phyloP scores from a whole-genome alignment of 2,329 filamentous ascomycete genomes.

The Xylaria sp. region DNA sequence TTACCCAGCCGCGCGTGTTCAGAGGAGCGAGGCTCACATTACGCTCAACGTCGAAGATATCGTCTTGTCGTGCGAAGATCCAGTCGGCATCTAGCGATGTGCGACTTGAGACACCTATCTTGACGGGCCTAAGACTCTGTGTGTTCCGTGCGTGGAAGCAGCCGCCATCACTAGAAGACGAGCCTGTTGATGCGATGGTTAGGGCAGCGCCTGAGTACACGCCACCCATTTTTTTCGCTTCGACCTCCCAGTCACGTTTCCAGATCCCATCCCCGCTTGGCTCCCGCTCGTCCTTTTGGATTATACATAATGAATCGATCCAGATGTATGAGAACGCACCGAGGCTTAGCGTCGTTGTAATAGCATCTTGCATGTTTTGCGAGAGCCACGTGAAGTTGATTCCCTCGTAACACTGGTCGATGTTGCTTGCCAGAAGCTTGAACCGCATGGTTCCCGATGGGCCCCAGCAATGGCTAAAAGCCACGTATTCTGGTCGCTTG shows the following conservation, averaged over 20 bases:
- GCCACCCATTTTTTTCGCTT: neutral
- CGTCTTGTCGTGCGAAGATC: constrained; percentile 17
- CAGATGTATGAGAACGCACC: neutral
- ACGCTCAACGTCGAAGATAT: constrained; percentile 17
- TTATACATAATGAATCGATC: neutral
- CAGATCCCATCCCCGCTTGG: neutral
- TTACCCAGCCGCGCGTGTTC: constrained; percentile 16
- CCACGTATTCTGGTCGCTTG: constrained; percentile 4
- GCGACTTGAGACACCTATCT: constrained; percentile 4
- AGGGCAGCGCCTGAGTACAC: constrained; percentile 12
- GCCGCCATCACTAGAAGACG: constrained; percentile 6
- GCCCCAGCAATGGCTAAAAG: constrained; percentile 24
- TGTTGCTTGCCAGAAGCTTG: constrained; percentile 13
- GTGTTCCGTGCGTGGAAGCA: constrained; percentile 8
- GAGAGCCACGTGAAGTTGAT: neutral
- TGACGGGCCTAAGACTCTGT: constrained; percentile 3
- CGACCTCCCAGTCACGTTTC: neutral
- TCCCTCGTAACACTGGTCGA: neutral
- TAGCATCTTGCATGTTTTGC: neutral
- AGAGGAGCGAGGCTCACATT: constrained; percentile 9
- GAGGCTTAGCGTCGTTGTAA: neutral
- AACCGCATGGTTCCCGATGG: neutral
- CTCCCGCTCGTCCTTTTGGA: neutral
- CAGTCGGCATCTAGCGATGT: constrained; percentile 1
- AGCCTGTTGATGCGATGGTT: constrained; percentile 14